phyloP scores from a whole-genome alignment of 768 basidiomycete species.

The Leccinum pellstonianum region DNA sequence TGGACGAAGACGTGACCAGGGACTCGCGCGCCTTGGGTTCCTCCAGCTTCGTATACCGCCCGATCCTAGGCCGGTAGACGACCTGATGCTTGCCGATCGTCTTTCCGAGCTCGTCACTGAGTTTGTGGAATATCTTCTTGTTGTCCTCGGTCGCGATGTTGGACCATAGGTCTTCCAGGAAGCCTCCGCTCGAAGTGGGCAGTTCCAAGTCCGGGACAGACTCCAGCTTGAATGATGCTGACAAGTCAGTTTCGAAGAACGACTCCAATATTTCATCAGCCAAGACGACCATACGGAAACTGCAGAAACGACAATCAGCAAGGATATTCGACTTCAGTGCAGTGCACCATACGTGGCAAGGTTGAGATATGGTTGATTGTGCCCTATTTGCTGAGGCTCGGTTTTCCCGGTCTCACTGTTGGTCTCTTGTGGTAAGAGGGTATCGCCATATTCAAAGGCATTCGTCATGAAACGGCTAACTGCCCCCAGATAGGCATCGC shows the following conservation, averaged over 20 bases:
- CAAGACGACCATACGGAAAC: conserved; percentile 98
- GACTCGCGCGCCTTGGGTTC: conserved; percentile 90
- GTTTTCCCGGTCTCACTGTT: conserved; percentile 37
- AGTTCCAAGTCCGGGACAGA: conserved; percentile 67
- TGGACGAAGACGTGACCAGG: conserved; percentile 68
- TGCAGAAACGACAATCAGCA: conserved; percentile 29
- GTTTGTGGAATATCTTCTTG: conserved; percentile 88
- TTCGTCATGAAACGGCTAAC: conserved; percentile 98
- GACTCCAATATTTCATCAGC: conserved; percentile 95
- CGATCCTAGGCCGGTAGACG: conserved; percentile 78
- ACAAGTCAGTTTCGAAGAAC: conserved; percentile 93
- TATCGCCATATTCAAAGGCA: conserved; percentile 96
- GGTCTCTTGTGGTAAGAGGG: conserved; percentile 59
- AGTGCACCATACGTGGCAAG: conserved; percentile 65
- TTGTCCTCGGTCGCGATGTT: conserved; percentile 89
- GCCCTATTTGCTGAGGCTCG: conserved; percentile 50
- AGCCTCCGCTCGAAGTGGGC: conserved; percentile 53
- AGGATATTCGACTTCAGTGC: conserved; percentile 1
- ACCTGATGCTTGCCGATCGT: conserved; percentile 93
- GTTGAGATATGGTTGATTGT: conserved; percentile 91
- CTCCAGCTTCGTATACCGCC: conserved; percentile 77
- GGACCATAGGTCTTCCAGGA: conserved; percentile 85
- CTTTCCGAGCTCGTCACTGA: conserved; percentile 93
- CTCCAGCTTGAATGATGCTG: conserved; percentile 82
- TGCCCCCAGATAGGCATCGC: conserved; percentile 94